phyloP scores from a whole-genome alignment of 2,329 filamentous ascomycete species.

The Cladosporium sp. region DNA sequence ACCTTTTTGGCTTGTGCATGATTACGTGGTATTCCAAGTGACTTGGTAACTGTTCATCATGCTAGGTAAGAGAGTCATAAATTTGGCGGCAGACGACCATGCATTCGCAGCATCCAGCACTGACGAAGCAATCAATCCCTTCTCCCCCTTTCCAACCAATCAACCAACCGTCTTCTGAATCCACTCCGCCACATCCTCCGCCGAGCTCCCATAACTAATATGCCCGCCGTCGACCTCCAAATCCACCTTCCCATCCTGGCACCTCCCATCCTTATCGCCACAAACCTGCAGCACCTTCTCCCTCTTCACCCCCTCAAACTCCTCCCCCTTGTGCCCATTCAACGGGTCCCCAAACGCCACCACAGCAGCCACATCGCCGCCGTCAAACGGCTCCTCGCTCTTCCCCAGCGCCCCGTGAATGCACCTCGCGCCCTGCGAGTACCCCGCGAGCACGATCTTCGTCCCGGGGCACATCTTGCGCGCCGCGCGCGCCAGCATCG shows the following conservation, averaged over 20 bases:
- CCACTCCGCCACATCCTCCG: constrained; percentile 21
- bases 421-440: constrained; percentile 16
- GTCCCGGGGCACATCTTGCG: constrained; percentile 16
- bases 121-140: neutral
- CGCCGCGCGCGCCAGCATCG: constrained; percentile 14
- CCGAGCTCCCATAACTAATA: constrained; percentile 19
- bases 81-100: too few relatives aligned
- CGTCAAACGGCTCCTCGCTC: constrained; percentile 12
- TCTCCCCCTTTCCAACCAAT: neutral
- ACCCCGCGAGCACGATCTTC: constrained; percentile 17
- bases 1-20: too few relatives aligned
- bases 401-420: constrained; percentile 9
- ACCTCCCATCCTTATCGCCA: constrained; percentile 18
- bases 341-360: constrained; percentile 26
- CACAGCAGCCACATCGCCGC: constrained; percentile 22
- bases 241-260: constrained; percentile 16
- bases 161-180: constrained; percentile 13
- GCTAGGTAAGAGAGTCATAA: neutral
- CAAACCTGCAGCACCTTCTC: constrained; percentile 22
- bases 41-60: neutral
- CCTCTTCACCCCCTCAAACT: constrained; percentile 19
- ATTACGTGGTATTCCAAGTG: too few relatives aligned
- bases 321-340: constrained; percentile 17
- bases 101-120: too few relatives aligned
- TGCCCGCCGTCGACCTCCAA: constrained; percentile 18